A percentile compares a stretch with the other conserved stretches of the same genome.
Evolutionary conservation across 495 filamentous ascomycete species (phyloP).

Genomic region (Aspergillus avenaceus): DNA sequence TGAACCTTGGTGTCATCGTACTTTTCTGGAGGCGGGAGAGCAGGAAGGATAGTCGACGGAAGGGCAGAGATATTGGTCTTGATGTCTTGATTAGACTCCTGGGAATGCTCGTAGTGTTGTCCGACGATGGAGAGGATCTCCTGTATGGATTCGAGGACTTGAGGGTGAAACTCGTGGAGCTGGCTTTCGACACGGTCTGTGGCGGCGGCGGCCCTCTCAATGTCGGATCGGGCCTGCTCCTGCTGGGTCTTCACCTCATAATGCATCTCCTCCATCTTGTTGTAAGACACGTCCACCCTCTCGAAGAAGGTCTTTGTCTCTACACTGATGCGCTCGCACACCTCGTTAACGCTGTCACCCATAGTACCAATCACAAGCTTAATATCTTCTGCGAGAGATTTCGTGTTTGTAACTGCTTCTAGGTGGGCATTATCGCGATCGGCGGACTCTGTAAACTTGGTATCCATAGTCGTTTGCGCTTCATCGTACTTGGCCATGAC

Average conservation of each 20-base stretch:
- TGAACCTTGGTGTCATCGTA: constrained; percentile 72
- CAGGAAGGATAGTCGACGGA: constrained; percentile 48
- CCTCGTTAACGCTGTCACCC: constrained; percentile 75
- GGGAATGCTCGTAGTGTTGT: constrained; percentile 71
- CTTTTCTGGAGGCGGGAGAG: constrained; percentile 45
- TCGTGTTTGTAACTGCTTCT: constrained; percentile 65
- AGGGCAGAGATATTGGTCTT: constrained; percentile 49
- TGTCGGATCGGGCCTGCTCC: constrained; percentile 69
- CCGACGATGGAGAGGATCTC: constrained; percentile 77
- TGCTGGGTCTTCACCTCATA: constrained; percentile 69
- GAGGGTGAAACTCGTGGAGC: constrained; percentile 75
- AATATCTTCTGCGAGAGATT: constrained; percentile 78
- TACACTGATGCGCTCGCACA: constrained; percentile 75
- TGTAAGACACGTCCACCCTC: constrained; percentile 70
- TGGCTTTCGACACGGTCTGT: constrained; percentile 74
- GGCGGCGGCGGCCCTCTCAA: constrained; percentile 62
- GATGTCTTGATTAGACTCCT: constrained; percentile 48
- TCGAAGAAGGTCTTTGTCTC: constrained; percentile 80
- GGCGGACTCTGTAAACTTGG: constrained; percentile 63
- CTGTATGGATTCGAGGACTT: constrained; percentile 75
- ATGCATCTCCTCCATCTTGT: constrained; percentile 73
- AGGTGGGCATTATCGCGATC: constrained; percentile 62
- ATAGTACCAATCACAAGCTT: constrained; percentile 79
- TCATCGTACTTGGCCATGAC: constrained; percentile 81
- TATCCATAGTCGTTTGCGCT: constrained; percentile 63